phyloP scores from a whole-genome alignment of 257 asterid genomes.

The Marsdenia floribunda region DNA sequence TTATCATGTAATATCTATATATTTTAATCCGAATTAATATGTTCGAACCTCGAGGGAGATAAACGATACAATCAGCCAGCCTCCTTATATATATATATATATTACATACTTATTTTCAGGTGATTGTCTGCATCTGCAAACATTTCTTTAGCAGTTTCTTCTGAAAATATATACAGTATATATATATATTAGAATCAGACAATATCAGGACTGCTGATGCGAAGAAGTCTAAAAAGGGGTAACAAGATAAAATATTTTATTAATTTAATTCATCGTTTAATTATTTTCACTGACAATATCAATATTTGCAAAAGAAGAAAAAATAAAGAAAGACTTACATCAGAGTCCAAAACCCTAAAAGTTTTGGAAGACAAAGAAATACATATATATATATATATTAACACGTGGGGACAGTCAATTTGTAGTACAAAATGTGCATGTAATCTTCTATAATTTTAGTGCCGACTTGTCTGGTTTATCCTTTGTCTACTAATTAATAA shows the following conservation, averaged over 20 bases:
- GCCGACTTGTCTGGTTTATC: background rate
- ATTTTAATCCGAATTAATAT: background rate
- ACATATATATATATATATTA: no score
- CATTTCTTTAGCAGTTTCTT: background rate
- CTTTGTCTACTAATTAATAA: background rate
- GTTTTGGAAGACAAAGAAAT: background rate
- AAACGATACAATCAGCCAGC: background rate
- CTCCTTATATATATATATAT: no score
- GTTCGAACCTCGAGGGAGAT: background rate
- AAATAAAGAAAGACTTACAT: background rate
- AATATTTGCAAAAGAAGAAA: background rate
- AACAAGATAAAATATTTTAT: background rate
- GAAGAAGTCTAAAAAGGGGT: background rate
- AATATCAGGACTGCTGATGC: background rate
- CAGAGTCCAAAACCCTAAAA: background rate
- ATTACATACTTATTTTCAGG: no score
- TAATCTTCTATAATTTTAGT: background rate
- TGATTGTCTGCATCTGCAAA: background rate
- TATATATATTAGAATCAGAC: background rate
- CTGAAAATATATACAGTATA: background rate
- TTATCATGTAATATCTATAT: background rate
- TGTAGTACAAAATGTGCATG: background rate
- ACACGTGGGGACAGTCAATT: background rate
- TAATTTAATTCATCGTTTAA: no score
- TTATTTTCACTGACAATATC: no score